Base-by-base conservation (phyloP, 2,329 filamentous ascomycete species). In the Anthostomella pinea region DNA sequence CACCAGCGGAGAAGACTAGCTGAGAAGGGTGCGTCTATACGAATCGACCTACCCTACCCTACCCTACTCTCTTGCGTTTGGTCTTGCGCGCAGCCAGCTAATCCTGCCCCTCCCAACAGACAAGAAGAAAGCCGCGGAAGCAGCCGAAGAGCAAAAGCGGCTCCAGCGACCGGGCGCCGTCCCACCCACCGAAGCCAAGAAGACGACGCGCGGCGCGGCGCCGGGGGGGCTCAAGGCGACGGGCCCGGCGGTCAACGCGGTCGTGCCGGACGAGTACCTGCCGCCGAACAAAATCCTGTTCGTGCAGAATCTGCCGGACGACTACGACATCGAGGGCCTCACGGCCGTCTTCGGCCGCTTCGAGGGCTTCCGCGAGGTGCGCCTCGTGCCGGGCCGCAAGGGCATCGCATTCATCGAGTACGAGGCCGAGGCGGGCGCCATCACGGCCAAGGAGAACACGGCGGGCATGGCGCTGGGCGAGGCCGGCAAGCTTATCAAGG, bases 401-500 rank as follows among this genome's bases (percentile, higher is more conserved):
- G 88, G 88, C 3, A 90, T 98, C 62, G 93, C 89, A 1, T 98
- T 98, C 63, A 88, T 96, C 42, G 93, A 98, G 65, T 98, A 97
- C 67, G 88, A 95, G 56, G 82, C 79, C 49, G 89, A 97, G 67
- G 76, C 83, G 30, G 89, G 87, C 26, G 90, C 93, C 18, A 95
- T 95, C 54, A 83, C 81, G 36, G 93, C 93, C 13, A 97, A 95
- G 73, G 91, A 97, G 72, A 88, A 84, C 47, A 95, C 88, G 20
- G 84, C 87, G 9, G 88, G 88, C 15, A 90, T 93, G 79, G 72
- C 79, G 16, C 69, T 98, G 51, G 85, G 83, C 35, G 81, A 81
- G 13, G 80, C 81, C 29, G 77, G 77, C 49, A 87, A 88, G 67
- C 72, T 80, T 6, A 87, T 98, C 63, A 94, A 93, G 69, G 90